phyloP scores from a whole-genome alignment of 164 flowering plant genomes.

The Liriodendron chinense region DNA sequence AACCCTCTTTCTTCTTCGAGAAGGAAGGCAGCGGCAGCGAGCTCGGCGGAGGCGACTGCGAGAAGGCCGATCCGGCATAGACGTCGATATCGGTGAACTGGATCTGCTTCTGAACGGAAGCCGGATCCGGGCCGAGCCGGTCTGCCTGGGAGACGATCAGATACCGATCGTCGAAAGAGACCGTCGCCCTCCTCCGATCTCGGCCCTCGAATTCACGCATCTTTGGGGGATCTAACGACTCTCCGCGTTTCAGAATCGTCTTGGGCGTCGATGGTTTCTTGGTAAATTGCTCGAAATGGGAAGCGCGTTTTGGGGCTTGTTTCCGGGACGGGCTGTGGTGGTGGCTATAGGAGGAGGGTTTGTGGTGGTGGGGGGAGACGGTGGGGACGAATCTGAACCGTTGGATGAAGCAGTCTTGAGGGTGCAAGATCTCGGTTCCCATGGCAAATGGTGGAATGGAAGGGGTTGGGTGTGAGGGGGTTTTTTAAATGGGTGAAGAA shows the following conservation, averaged over 20 bases:
- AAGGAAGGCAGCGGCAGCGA: constrained; percentile 64
- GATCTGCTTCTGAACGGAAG: too few species aligned
- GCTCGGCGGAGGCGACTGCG: constrained; percentile 61
- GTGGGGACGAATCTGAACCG: background rate
- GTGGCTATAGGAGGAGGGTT: background rate
- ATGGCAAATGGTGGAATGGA: background rate
- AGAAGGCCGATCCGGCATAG: constrained; percentile 61
- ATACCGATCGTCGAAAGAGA: background rate
- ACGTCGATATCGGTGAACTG: background rate
- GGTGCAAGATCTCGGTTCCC: constrained; percentile 10
- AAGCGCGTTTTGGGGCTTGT: too few species aligned
- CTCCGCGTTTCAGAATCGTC: constrained; percentile 43
- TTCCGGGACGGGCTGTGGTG: background rate
- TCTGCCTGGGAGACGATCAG: constrained; percentile 20
- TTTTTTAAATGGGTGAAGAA: background rate
- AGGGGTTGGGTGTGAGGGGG: background rate
- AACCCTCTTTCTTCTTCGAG: constrained; percentile 29
- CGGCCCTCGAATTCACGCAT: background rate
- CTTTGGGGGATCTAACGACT: constrained; percentile 15
- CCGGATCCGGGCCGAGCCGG: too few species aligned
- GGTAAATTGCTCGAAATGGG: too few species aligned
- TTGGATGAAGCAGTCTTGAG: constrained; percentile 7
- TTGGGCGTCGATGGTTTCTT: too few species aligned
- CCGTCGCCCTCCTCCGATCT: background rate
- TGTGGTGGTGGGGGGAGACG: background rate